Percentiles rank a stretch among this genome's conserved stretches.
phyloP scores from a whole-genome alignment of 1,284 basidiomycete species.

The Lignosus rhinocerotis region DNA sequence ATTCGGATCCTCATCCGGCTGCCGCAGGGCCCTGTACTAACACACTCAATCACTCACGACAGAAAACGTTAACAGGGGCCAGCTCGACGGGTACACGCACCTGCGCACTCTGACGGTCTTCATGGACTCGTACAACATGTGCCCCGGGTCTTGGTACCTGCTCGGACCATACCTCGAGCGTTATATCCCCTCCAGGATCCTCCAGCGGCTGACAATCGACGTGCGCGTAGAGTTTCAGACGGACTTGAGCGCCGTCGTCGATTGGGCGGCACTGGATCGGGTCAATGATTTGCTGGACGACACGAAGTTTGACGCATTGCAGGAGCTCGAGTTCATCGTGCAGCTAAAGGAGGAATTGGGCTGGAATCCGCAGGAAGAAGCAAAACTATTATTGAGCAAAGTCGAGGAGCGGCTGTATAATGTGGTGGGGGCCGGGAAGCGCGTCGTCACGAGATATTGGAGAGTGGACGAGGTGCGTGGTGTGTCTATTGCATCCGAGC shows the following conservation, averaged over 20 bases:
- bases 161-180: constrained; percentile 7
- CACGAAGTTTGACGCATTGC: constrained; percentile 2
- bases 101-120: constrained; percentile 8
- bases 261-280: constrained; percentile 5
- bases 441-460: constrained; percentile 1
- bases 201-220: constrained; percentile 5
- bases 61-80: not conserved
- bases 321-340: constrained; percentile 6
- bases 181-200: not conserved
- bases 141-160: constrained; percentile 8
- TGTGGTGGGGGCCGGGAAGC: not conserved
- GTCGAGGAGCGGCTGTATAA: not conserved
- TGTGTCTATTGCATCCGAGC: not conserved
- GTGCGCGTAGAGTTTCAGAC: constrained; percentile 3
- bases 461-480: not conserved
- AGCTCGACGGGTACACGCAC: constrained; percentile 1
- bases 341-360: not conserved
- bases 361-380: not conserved
- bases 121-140: constrained; percentile 4
- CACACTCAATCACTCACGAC: not conserved
- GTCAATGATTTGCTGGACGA: constrained; percentile 15
- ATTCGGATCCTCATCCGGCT: not conserved
- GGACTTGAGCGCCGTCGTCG: constrained; percentile 1
- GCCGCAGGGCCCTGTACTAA: not conserved
- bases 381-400: not conserved